These are phyloP conservation scores for Suillus weaverae DNA, from an alignment of 768 basidiomycete genomes.

Conservation along the genomic window DNA sequence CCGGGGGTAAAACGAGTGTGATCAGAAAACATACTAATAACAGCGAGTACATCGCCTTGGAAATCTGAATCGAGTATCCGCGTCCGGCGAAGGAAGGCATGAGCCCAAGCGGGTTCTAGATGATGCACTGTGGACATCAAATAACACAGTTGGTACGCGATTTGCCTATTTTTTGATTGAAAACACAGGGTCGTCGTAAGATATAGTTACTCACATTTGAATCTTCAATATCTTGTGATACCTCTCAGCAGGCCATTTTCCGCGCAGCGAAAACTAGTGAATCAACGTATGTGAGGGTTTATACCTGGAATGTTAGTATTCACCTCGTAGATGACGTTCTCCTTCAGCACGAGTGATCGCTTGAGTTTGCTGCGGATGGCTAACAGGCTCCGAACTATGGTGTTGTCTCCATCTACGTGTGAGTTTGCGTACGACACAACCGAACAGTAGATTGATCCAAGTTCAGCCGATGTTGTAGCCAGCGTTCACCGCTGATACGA, in stretches of 20 bases:
- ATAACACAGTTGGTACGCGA: slow-evolving; percentile 68
- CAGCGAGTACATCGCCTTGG: slow-evolving; percentile 81
- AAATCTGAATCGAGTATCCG: slow-evolving; percentile 78
- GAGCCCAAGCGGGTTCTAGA: slow-evolving; percentile 75
- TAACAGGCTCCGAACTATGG: slow-evolving; percentile 64
- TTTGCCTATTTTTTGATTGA: slow-evolving; percentile 47
- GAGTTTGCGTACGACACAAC: slow-evolving; percentile 72
- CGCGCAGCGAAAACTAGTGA: slow-evolving; percentile 68
- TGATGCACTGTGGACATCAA: slow-evolving; percentile 71
- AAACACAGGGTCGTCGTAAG: not conserved
- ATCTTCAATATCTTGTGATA: slow-evolving; percentile 69
- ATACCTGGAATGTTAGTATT: slow-evolving; percentile 13
- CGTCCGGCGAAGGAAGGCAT: slow-evolving; percentile 72
- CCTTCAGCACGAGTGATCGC: slow-evolving; percentile 53
- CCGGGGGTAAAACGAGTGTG: not conserved
- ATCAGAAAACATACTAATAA: slow-evolving; percentile 55
- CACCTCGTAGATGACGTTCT: slow-evolving; percentile 70
- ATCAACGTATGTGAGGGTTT: slow-evolving; percentile 7
- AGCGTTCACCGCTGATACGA: slow-evolving; percentile 70
- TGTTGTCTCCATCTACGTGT: slow-evolving; percentile 51
- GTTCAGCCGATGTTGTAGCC: slow-evolving; percentile 63
- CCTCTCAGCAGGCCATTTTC: slow-evolving; percentile 77
- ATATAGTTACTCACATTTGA: slow-evolving; percentile 53
- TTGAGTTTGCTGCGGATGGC: slow-evolving; percentile 76
- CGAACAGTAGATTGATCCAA: slow-evolving; percentile 74